These are phyloP conservation scores for Diddensiella santjacobensis DNA, from an alignment of 805 yeast genomes.

Conservation along the genomic window DNA sequence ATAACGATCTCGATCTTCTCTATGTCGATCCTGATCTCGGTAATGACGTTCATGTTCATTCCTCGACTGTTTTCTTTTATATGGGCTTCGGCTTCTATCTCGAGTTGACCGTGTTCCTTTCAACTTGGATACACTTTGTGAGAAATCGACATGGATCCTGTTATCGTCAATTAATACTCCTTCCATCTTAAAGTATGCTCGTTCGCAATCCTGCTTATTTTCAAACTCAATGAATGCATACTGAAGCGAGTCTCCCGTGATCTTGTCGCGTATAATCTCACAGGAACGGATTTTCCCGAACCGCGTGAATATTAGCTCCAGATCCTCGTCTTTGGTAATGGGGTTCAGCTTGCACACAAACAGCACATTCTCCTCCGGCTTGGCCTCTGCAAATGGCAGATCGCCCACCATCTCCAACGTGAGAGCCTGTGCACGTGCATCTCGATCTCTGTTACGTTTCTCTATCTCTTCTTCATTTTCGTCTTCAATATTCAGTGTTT, in stretches of 20 bases:
- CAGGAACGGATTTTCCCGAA: constrained; percentile 54
- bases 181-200: constrained; percentile 61
- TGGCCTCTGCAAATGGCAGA: constrained; percentile 51
- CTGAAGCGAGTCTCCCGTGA: constrained; percentile 47
- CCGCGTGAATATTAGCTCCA: constrained; percentile 53
- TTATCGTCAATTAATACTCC: constrained; percentile 61
- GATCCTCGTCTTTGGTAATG: constrained; percentile 54
- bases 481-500: constrained; percentile 24
- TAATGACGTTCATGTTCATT: constrained; percentile 1
- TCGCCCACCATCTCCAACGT: constrained; percentile 65
- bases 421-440: constrained; percentile 51
- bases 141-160: constrained; percentile 63
- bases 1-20: background rate
- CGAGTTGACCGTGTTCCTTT: constrained; percentile 26
- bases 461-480: constrained; percentile 31
- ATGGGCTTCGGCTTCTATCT: constrained; percentile 3
- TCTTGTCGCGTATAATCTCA: constrained; percentile 48
- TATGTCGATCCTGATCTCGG: constrained; percentile 1
- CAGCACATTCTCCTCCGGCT: constrained; percentile 58
- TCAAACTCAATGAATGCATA: constrained; percentile 64
- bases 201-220: constrained; percentile 47
- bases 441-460: constrained; percentile 30
- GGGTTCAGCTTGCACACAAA: constrained; percentile 65
- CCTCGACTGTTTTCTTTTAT: background rate
- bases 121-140: constrained; percentile 46